Base-by-base conservation (phyloP, 1,284 basidiomycete genomes). In the Leccinum discolor region DNA sequence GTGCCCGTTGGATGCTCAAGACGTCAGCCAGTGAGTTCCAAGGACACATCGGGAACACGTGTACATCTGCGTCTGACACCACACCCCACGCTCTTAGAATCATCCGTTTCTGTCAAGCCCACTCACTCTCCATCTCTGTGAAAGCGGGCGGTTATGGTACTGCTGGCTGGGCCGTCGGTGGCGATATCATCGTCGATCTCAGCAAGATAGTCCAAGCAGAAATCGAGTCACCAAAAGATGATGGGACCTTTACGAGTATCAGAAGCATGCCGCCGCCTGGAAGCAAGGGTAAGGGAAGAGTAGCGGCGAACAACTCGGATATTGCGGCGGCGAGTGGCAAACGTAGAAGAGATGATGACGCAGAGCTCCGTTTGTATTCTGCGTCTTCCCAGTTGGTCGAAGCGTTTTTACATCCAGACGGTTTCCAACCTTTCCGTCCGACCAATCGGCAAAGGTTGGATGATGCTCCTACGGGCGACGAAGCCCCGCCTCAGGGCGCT, bases 71-170 rank as follows among this genome's bases (percentile, higher is more conserved):
- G 65, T 67, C 64, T 64, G 60, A 74, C 61, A 50, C 62, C 61
- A 58, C 63, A 62, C 35, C 38, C 66, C 64, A 57, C n/a, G 26
- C 63, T 68, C 63, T 11, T 67, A 93, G 91, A 68, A 81, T 87
- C 65, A 77, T 95, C 66, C 71, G 84, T 14, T 93, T 95, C 76
- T 95, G 94, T 73, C 76, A 73, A 18, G 84, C 86, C 62, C 82
- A 95, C 71, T 75, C 76, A 0, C 79, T 96, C 4, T 88, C 89
- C n/a, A 85, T 90, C 5, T 94, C 92, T n/a, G 83, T 95, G 72
- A 94, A 93, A 76, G 91, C 93, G 0, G 94, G 94, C 16, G 94
- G 95, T 0, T 95, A 91, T 74, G 94, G 93, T 7, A 95, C 92
- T 3, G 93, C 90, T 10, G 94, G 95, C 3, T 95, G 93, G 91